Conservation (phyloP, 2,329 filamentous ascomycete species). For the Emergomyces orientalis region DNA sequence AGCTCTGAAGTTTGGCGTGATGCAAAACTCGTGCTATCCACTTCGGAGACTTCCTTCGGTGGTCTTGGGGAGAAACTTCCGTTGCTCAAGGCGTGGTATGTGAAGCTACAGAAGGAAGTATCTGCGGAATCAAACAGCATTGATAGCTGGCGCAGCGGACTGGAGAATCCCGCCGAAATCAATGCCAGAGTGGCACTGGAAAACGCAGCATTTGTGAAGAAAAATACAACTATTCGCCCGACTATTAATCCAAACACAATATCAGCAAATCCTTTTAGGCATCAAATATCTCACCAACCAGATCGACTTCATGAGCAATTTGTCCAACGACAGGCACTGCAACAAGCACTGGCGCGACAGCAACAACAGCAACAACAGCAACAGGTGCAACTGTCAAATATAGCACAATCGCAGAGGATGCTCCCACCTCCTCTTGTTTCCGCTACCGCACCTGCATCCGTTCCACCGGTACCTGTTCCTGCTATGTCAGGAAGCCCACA, state of each 20-base stretch:
- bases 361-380: not conserved
- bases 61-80: constrained; percentile 49
- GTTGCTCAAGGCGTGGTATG: constrained; percentile 47
- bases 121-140: constrained; percentile 15
- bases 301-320: not conserved
- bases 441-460: not conserved
- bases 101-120: constrained; percentile 39
- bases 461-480: not conserved
- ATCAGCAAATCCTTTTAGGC: not conserved
- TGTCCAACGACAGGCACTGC: not conserved
- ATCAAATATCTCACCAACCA: not conserved
- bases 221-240: not conserved
- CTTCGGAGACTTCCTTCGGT: constrained; percentile 51
- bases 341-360: constrained; percentile 6
- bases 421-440: not conserved
- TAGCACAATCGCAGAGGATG: constrained; percentile 1
- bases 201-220: not conserved
- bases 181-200: constrained; percentile 5
- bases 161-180: constrained; percentile 13
- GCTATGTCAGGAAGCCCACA: constrained; percentile 1
- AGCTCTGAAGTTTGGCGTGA: constrained; percentile 56
- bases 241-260: not conserved
- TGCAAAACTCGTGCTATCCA: constrained; percentile 53
- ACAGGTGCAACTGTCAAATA: not conserved
- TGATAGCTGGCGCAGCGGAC: constrained; percentile 14